Evolutionary conservation across 208 protist genomes (phyloP).

Genomic region (Trypanosoma boissoni): DNA sequence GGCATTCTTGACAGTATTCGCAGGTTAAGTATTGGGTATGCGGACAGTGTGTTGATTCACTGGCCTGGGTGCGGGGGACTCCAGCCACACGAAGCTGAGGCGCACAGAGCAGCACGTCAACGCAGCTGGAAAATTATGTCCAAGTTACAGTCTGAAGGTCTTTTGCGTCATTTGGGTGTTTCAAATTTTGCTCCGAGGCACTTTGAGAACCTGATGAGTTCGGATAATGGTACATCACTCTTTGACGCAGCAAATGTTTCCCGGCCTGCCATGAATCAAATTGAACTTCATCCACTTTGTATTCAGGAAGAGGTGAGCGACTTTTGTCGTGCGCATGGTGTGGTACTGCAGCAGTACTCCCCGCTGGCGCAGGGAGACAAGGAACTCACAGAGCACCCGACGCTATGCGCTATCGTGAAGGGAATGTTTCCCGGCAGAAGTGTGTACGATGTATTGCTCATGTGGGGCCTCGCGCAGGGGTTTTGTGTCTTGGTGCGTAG

Average conservation of each 20-base stretch:
- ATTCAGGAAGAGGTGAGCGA: constrained; percentile 49
- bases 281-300: constrained; percentile 88
- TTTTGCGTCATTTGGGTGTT: constrained; percentile 61
- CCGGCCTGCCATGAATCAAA: constrained; percentile 59
- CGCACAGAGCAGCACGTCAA: constrained; percentile 45
- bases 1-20: constrained; percentile 56
- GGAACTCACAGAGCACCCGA: constrained; percentile 45
- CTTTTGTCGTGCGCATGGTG: constrained; percentile 48
- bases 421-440: constrained; percentile 40
- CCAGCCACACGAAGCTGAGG: constrained; percentile 38
- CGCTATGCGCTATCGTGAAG: constrained; percentile 36
- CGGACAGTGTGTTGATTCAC: constrained; percentile 77
- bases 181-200: constrained; percentile 82
- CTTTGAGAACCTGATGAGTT: constrained; percentile 40
- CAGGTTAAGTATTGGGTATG: constrained; percentile 63
- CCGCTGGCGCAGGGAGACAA: constrained; percentile 59
- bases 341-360: constrained; percentile 84
- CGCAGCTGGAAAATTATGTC: constrained; percentile 70
- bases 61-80: constrained; percentile 77
- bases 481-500: constrained; percentile 70
- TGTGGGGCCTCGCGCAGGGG: constrained; percentile 75
- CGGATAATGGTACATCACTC: background rate
- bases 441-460: constrained; percentile 51
- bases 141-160: constrained; percentile 44
- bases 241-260: constrained; percentile 5